Conservation (phyloP, 768 basidiomycete genomes). For the Boletus sp. region DNA sequence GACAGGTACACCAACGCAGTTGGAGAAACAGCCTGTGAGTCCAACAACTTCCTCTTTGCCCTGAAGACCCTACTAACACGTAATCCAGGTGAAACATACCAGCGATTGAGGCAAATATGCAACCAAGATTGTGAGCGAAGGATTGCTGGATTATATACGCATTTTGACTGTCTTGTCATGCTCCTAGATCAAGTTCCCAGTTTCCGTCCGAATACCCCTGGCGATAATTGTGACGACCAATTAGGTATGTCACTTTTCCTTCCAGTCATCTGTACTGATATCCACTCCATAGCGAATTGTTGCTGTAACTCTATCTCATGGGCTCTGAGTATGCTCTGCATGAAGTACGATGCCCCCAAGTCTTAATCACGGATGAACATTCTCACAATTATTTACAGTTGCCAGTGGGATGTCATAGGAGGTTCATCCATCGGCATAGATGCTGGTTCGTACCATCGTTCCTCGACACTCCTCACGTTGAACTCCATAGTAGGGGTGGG, state of each 20-base stretch:
- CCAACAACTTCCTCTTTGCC: neutral
- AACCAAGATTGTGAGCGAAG: constrained; percentile 16
- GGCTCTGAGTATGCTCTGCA: constrained; percentile 28
- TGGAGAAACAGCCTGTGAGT: constrained; percentile 30
- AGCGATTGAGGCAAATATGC: constrained; percentile 28
- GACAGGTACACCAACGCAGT: constrained; percentile 24
- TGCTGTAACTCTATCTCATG: constrained; percentile 31
- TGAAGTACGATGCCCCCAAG: constrained; percentile 15
- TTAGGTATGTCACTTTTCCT: constrained; percentile 11
- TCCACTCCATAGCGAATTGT: constrained; percentile 15
- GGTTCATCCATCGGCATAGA: constrained; percentile 11
- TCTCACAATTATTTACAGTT: constrained; percentile 9
- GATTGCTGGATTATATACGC: neutral
- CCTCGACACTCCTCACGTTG: neutral
- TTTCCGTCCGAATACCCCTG: constrained; percentile 22
- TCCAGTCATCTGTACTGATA: neutral
- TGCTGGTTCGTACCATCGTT: constrained; percentile 8
- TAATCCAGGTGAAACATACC: constrained; percentile 22
- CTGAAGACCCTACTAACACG: neutral
- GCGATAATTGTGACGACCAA: constrained; percentile 27
- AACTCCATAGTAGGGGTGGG: constrained; percentile 4
- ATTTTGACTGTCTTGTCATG: neutral
- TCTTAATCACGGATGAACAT: neutral
- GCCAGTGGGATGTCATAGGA: constrained; percentile 19
- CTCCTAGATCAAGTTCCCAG: constrained; percentile 18